These are phyloP conservation scores for Vitellaria paradoxa DNA, from an alignment of 179 eudicot species.

Conservation along the genomic window DNA sequence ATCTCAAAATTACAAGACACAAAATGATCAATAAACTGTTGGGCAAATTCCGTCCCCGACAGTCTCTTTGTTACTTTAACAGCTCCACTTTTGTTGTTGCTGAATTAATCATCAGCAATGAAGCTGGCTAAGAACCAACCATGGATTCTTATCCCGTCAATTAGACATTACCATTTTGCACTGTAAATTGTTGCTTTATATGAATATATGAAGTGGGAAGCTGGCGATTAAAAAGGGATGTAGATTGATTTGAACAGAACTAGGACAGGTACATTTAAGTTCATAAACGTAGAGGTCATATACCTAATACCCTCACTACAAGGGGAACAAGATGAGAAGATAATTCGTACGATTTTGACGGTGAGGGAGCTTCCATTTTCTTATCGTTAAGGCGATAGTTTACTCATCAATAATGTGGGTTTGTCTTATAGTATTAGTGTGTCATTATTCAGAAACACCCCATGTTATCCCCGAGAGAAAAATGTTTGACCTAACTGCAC, in stretches of 20 bases:
- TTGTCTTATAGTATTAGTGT: background rate
- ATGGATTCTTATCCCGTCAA: too few relatives aligned
- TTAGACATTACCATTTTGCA: too few relatives aligned
- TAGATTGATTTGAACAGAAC: background rate
- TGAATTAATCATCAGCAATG: too few relatives aligned
- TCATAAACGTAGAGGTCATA: background rate
- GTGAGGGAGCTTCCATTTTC: background rate
- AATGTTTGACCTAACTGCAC: too few relatives aligned
- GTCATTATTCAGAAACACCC: background rate
- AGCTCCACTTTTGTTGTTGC: too few relatives aligned
- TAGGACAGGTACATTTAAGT: background rate
- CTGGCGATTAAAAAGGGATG: background rate
- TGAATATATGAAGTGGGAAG: background rate
- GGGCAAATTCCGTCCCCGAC: too few relatives aligned
- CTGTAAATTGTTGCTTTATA: too few relatives aligned
- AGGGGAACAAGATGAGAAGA: background rate
- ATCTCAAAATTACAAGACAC: too few relatives aligned
- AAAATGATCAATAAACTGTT: too few relatives aligned
- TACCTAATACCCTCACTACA: background rate
- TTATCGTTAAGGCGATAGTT: background rate
- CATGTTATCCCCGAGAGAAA: background rate
- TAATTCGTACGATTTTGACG: background rate
- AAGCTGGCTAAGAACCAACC: too few relatives aligned
- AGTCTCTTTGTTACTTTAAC: too few relatives aligned
- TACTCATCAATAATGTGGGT: background rate